Evolutionary conservation across 768 basidiomycete genomes (phyloP), one percentile per base, ranked within the genome.

Genomic region (Tylopilus plumbeoviolaceoides): DNA sequence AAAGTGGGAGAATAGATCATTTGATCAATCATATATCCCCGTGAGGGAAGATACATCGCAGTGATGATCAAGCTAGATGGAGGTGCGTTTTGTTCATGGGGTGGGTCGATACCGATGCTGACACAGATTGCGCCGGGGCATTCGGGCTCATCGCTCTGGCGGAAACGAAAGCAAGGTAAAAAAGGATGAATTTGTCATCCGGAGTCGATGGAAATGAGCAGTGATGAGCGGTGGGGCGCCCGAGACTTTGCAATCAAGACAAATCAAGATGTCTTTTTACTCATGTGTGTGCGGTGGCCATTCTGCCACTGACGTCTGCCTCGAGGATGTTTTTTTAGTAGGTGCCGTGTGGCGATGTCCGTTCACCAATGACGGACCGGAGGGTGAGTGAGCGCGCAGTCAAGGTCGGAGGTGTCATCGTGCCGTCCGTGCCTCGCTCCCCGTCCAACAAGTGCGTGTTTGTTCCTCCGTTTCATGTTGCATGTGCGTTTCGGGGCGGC

Each of bases 71-170:
- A 62, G 38, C 83, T 89, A 52, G 90, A 89, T 68, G 40, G 92
- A 28, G 92, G 88, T 88, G 59, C 57, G 73, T 66, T 43, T 49
- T 27, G 14, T 49, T 40, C 36, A n/a, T 47, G 56, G 51, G 20
- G 46, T 46, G 46, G 51, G 17, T 41, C 39, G 20, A 35, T 31
- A 36, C 41, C 7, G 5, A 35, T 11, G 36, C 42, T 47, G 40
- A 51, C 48, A 23, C 44, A 30, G 17, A 28, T 40, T 5, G 23
- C 23, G 23, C 23, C 3, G 23, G 39, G 44, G 83, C 82, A 80
- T 59, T 83, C 83, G 39, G 90, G 89, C 62, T 87, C 89, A 17
- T 91, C 89, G 88, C 74, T 90, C 76, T 90, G 2, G 12, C 12
- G 20, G 73, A 11, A 33, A 33, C 11, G 33, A 33, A 33, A 3